phyloP scores from a whole-genome alignment of 1,139 yeast species.

The Saccharomycopsis hybrid region DNA sequence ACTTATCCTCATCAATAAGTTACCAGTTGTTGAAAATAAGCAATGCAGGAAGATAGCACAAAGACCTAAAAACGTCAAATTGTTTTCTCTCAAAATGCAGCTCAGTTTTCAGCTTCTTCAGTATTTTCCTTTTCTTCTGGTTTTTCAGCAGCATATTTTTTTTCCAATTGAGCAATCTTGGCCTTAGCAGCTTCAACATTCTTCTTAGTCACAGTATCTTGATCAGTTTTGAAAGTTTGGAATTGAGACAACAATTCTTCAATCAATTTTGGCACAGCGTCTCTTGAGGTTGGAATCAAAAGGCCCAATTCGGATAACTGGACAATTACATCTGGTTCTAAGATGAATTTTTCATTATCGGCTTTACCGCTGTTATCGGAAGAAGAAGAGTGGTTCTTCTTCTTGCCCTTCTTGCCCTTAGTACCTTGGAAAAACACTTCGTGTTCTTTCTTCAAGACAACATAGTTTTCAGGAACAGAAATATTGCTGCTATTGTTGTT shows the following conservation, averaged over 20 bases:
- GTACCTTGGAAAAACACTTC: constrained; percentile 48
- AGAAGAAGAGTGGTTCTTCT: constrained; percentile 29
- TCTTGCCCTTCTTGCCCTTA: constrained; percentile 48
- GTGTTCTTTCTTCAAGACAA: constrained; percentile 59
- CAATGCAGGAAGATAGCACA: too few relatives aligned
- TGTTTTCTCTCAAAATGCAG: background rate
- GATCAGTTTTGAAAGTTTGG: constrained; percentile 61
- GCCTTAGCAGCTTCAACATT: constrained; percentile 53
- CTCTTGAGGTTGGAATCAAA: constrained; percentile 72
- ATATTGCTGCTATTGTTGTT: constrained; percentile 29
- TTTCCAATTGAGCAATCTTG: constrained; percentile 56
- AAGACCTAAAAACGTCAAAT: too few relatives aligned
- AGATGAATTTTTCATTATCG: constrained; percentile 43
- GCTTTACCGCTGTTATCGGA: background rate
- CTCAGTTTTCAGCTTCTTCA: constrained; percentile 5
- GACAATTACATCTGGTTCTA: constrained; percentile 77
- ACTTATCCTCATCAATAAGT: too few relatives aligned
- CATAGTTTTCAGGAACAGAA: constrained; percentile 59
- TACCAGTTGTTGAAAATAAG: too few relatives aligned
- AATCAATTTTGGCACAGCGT: constrained; percentile 63
- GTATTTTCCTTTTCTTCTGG: constrained; percentile 32
- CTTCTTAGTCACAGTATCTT: constrained; percentile 74
- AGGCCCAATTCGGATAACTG: constrained; percentile 73
- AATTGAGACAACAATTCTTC: constrained; percentile 70
- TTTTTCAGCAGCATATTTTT: constrained; percentile 25